These are phyloP conservation scores for Cucumis variabilis DNA, from an alignment of 331 rosid species.

Conservation along the genomic window DNA sequence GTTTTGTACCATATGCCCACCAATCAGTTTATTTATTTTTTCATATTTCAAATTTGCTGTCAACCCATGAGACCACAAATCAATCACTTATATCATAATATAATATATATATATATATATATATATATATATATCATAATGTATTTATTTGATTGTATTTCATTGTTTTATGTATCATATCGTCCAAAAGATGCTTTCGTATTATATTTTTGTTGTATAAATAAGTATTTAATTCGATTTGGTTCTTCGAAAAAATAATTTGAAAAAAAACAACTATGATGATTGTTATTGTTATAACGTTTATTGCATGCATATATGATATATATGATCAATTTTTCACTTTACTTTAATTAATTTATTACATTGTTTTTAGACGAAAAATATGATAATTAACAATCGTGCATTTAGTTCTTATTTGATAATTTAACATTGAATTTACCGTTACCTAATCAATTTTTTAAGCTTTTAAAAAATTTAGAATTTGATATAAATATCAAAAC, in stretches of 20 bases:
- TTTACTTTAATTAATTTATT: neutral
- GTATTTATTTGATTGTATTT: neutral
- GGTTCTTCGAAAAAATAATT: neutral
- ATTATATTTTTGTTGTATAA: neutral
- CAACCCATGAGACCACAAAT: neutral
- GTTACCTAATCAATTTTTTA: too few relatives aligned
- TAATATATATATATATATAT: too few relatives aligned
- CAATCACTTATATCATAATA: neutral
- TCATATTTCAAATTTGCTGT: neutral
- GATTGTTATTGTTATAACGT: neutral
- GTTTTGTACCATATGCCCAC: slow-evolving; percentile 4
- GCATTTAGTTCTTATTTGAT: too few relatives aligned
- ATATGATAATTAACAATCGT: too few relatives aligned
- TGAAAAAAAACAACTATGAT: neutral
- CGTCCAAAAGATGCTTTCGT: neutral
- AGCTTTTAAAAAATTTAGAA: too few relatives aligned
- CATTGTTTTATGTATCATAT: neutral
- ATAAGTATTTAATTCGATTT: neutral
- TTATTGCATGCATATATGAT: neutral
- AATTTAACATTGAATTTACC: too few relatives aligned
- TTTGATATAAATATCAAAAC: too few relatives aligned
- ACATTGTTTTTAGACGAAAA: neutral
- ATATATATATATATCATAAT: too few relatives aligned
- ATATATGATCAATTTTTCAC: neutral
- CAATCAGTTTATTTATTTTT: neutral